phyloP scores from a whole-genome alignment of 371 early-diverging fungal genomes.

The Mortierella sp. region DNA sequence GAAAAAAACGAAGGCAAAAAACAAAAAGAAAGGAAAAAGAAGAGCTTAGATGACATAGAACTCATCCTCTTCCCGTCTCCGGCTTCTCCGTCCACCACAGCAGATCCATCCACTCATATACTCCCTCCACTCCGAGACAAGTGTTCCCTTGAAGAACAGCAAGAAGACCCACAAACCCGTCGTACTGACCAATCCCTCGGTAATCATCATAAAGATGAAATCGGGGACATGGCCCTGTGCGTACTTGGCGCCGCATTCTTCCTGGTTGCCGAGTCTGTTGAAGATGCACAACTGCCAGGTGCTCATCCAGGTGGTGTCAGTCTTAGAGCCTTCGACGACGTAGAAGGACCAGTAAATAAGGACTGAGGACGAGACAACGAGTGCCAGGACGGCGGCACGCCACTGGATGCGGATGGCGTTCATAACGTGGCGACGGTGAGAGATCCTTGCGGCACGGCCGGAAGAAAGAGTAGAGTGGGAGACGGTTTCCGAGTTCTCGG shows the following conservation, averaged over 20 bases:
- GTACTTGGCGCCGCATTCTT: constrained; percentile 31
- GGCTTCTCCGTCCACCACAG: constrained; percentile 41
- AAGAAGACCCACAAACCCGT: constrained; percentile 54
- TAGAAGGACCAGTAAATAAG: constrained; percentile 66
- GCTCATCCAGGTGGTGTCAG: constrained; percentile 50
- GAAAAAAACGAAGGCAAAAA: background rate
- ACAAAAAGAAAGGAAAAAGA: background rate
- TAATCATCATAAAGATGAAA: constrained; percentile 52
- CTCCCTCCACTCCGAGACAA: constrained; percentile 48
- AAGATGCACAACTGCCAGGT: constrained; percentile 57
- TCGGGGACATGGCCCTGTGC: constrained; percentile 44
- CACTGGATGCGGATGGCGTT: constrained; percentile 77
- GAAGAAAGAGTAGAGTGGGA: constrained; percentile 55
- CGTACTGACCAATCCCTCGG: constrained; percentile 51
- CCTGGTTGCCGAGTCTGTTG: constrained; percentile 30
- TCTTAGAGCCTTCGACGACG: constrained; percentile 40
- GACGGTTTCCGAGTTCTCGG: constrained; percentile 63
- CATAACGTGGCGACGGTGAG: constrained; percentile 69
- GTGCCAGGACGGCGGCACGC: constrained; percentile 72
- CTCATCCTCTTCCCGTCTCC: constrained; percentile 40
- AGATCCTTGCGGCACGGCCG: constrained; percentile 57
- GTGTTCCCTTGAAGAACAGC: constrained; percentile 52
- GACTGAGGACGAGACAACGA: constrained; percentile 64
- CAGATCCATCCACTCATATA: constrained; percentile 49
- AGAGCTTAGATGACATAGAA: constrained; percentile 53